Base-by-base conservation (phyloP, 495 filamentous ascomycete genomes). In the Corynascus novoguineensis region DNA sequence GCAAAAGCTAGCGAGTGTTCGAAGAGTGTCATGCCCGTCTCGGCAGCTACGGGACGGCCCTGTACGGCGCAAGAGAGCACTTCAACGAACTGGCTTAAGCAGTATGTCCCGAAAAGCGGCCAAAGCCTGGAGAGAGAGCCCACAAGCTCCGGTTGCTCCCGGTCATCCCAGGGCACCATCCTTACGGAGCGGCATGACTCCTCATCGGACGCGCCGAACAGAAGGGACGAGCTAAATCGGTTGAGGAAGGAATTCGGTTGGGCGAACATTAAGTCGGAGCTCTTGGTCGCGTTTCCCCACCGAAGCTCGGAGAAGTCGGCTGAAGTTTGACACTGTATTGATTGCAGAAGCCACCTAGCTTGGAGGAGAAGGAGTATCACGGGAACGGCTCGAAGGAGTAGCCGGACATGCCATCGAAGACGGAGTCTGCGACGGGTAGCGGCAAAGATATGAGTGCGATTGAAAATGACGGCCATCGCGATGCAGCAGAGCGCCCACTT, bases 1-100 rank as follows among this genome's bases (percentile, higher is more conserved):
- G 93, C 90, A 71, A 97, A 98, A 0, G 93, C 93, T 14, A 98
- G 75, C 0, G 93, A 97, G 66, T 96, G 90, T 62, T 98, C 93
- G 66, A 98, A 93, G 19, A 97, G 81, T 0, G 92, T 96, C 89
- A 97, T 97, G 6, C 92, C 90, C 1, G 90, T 93, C 72, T 97
- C 93, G 0, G 90, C 85, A 57, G 85, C 81, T 6, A 86, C 78
- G 4, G 79, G 77, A 11, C 87, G 81, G n/a, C 92, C 91, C 60
- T 95, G 90, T n/a, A 97, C 76, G 5, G 92, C 88, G 68, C 89
- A 92, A 6, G 86, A 83, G 21, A 97, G 75, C 0, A 87, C 90
- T 66, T 97, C 93, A 25, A 95, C 69, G 63, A 97, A 93, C 62
- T 96, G 90, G 60, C 88, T 87, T 2, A 93, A 64, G 55, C 90